Conservation (phyloP, 2,329 filamentous ascomycete species). For the Ceratocystis lukuohia region DNA sequence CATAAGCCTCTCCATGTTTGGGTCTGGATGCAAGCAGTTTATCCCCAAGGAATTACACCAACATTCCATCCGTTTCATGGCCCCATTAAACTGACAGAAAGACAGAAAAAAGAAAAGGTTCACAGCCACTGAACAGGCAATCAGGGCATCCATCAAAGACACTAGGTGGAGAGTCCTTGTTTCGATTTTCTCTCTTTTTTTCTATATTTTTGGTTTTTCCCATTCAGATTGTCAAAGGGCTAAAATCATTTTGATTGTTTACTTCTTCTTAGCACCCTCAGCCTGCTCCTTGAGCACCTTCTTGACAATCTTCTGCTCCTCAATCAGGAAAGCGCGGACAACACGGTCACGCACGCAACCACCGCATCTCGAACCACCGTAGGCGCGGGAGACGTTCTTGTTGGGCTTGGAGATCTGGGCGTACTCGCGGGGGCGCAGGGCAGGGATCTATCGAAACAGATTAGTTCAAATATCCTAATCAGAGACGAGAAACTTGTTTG, state of each 20-base stretch:
- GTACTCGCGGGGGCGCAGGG: conserved; percentile 97
- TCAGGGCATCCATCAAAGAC: conserved; percentile 24
- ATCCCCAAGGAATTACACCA: neutral
- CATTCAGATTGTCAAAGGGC: conserved; percentile 12
- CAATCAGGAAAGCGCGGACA: conserved; percentile 95
- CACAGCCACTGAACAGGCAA: conserved; percentile 21
- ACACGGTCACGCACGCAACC: conserved; percentile 98
- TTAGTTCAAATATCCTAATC: neutral
- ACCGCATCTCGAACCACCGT: conserved; percentile 95
- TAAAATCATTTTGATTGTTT: conserved; percentile 34
- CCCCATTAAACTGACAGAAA: neutral
- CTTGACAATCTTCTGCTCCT: conserved; percentile 99
- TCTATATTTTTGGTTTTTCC: conserved; percentile 13
- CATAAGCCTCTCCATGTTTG: neutral
- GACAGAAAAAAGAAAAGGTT: conserved; percentile 1
- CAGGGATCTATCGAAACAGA: conserved; percentile 53
- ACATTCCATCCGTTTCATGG: neutral
- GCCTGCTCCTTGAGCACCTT: conserved; percentile 99
- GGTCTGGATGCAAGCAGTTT: neutral
- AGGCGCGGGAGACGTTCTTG: conserved; percentile 98
- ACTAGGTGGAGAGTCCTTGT: conserved; percentile 13
- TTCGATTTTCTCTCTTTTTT: conserved; percentile 18
- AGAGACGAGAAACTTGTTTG: neutral
- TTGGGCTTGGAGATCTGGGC: conserved; percentile 92
- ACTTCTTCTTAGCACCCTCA: conserved; percentile 56